Conservation (phyloP, 768 basidiomycete species). For the Coprinopsis sp. region DNA sequence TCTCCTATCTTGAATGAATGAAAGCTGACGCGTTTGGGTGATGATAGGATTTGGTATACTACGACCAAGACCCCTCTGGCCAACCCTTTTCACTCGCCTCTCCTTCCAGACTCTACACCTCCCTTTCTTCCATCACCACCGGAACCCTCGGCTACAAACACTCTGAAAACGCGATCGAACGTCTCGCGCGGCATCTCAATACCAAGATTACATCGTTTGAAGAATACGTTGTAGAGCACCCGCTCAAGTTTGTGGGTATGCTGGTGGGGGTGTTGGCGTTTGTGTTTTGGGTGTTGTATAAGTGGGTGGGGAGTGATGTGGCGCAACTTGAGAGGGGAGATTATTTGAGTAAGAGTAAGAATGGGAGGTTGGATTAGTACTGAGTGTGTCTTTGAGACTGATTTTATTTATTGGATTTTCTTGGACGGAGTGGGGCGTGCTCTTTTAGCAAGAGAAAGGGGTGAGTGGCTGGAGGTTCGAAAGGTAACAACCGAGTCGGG, state of each 20-base stretch:
- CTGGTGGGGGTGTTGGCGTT: conserved; percentile 23
- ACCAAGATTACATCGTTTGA: conserved; percentile 34
- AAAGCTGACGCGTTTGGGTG: background rate
- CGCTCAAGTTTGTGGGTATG: conserved; percentile 28
- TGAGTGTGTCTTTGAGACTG: too few relatives aligned
- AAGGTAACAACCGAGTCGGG: too few relatives aligned
- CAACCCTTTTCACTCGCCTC: conserved; percentile 52
- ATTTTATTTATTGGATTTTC: too few relatives aligned
- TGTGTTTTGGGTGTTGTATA: conserved; percentile 24
- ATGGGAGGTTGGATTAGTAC: background rate
- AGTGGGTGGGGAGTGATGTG: conserved; percentile 21
- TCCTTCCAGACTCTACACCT: conserved; percentile 51
- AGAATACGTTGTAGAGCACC: conserved; percentile 31
- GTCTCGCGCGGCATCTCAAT: conserved; percentile 50
- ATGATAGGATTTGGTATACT: conserved; percentile 67
- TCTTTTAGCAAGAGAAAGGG: too few relatives aligned
- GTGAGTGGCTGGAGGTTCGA: too few relatives aligned
- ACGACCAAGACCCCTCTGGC: conserved; percentile 58
- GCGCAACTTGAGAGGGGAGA: conserved; percentile 9
- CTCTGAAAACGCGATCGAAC: conserved; percentile 69
- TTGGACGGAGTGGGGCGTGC: too few relatives aligned
- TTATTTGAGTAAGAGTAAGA: background rate
- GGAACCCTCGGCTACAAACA: conserved; percentile 49
- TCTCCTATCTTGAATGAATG: background rate
- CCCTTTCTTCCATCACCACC: conserved; percentile 61